Conservation (phyloP, 208 protist species). For the Leishmania braziliensis region DNA sequence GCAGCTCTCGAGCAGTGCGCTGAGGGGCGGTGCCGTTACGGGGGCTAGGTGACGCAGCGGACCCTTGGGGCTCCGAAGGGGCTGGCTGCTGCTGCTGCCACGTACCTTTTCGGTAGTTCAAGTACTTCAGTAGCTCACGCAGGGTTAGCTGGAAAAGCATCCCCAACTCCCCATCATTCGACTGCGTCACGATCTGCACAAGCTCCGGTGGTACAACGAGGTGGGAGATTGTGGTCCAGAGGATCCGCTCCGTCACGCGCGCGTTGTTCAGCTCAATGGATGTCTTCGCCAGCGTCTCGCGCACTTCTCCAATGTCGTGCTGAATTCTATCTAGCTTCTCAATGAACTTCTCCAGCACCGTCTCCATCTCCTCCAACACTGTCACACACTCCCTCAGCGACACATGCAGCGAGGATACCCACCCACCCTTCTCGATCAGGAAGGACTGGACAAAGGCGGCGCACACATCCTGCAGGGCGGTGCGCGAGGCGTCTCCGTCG, state of each 20-base stretch:
- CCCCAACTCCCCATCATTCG: slow-evolving; percentile 72
- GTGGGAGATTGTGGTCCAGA: slow-evolving; percentile 58
- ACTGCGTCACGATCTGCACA: slow-evolving; percentile 74
- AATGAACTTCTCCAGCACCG: slow-evolving; percentile 71
- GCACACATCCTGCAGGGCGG: slow-evolving; percentile 53
- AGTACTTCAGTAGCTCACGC: slow-evolving; percentile 50
- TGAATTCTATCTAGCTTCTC: slow-evolving; percentile 61
- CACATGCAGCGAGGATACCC: slow-evolving; percentile 57
- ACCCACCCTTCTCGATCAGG: slow-evolving; percentile 52
- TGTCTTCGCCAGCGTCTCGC: slow-evolving; percentile 52
- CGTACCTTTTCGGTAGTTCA: slow-evolving; percentile 60
- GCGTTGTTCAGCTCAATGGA: slow-evolving; percentile 55
- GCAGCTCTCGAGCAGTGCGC: slow-evolving; percentile 30
- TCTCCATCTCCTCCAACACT: slow-evolving; percentile 69
- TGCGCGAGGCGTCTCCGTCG: slow-evolving; percentile 40
- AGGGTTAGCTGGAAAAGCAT: slow-evolving; percentile 66
- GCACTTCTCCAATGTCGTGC: slow-evolving; percentile 78
- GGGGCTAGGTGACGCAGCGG: neutral
- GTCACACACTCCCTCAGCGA: slow-evolving; percentile 58
- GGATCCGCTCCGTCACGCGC: slow-evolving; percentile 43
- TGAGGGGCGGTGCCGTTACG: neutral
- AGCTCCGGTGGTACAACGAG: slow-evolving; percentile 80
- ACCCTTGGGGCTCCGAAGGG: neutral
- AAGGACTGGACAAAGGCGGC: slow-evolving; percentile 75
- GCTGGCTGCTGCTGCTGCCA: slow-evolving; percentile 27